Conservation (phyloP, 345 rosid species). For the Noccaea bulbosa region DNA sequence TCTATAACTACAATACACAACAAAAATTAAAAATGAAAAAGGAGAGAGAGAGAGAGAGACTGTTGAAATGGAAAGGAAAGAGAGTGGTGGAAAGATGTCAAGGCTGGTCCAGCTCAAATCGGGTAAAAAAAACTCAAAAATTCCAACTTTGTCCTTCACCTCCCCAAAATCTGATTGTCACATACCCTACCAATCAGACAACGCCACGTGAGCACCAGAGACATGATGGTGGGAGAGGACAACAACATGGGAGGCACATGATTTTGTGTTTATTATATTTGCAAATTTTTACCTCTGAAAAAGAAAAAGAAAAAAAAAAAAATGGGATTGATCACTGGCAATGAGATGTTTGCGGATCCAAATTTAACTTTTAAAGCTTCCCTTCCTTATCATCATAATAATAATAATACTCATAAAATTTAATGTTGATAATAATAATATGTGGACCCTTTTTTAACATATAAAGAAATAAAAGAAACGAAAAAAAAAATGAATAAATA, state of each 20-base stretch:
- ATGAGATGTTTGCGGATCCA: slow-evolving; percentile 46
- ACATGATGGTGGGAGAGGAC: slow-evolving; percentile 44
- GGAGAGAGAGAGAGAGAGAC: slow-evolving; percentile 7
- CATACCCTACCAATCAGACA: slow-evolving; percentile 34
- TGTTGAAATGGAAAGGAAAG: slow-evolving; percentile 34
- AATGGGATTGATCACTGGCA: slow-evolving; percentile 34
- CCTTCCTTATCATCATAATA: neutral
- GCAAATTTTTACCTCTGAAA: neutral
- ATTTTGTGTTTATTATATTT: slow-evolving; percentile 42
- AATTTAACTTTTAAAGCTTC: slow-evolving; percentile 35
- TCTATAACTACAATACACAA: slow-evolving; percentile 16
- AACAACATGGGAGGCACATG: slow-evolving; percentile 44
- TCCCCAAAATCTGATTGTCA: slow-evolving; percentile 34
- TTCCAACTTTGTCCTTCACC: slow-evolving; percentile 33
- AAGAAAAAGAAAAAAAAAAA: neutral
- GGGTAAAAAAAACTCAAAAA: slow-evolving; percentile 10
- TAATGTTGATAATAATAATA: slow-evolving; percentile 13
- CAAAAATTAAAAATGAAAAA: neutral
- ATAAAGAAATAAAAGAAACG: neutral
- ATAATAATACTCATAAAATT: slow-evolving; percentile 16
- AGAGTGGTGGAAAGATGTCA: slow-evolving; percentile 38
- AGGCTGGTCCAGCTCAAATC: slow-evolving; percentile 58
- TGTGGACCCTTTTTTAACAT: slow-evolving; percentile 29
- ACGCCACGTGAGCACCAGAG: slow-evolving; percentile 38
- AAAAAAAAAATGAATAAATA: slow-evolving; percentile 12